phyloP scores from a whole-genome alignment of 2,329 filamentous ascomycete species.

The Talaromyces pinophilus region DNA sequence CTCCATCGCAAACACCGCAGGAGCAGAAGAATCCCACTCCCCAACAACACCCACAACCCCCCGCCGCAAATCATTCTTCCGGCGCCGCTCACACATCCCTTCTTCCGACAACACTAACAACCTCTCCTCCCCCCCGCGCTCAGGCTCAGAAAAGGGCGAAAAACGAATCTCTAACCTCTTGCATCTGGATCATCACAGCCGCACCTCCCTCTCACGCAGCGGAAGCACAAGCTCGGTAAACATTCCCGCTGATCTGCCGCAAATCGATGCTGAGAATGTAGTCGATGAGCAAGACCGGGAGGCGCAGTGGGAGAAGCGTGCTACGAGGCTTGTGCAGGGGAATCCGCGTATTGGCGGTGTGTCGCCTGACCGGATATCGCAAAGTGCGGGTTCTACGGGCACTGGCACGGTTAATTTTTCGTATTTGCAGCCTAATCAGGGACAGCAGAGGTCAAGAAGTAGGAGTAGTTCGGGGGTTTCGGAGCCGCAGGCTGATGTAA shows the following conservation, averaged over 20 bases:
- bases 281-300: constrained; percentile 60
- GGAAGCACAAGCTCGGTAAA: constrained; percentile 57
- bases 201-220: constrained; percentile 8
- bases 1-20: neutral
- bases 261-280: constrained; percentile 57
- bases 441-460: constrained; percentile 33
- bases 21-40: neutral
- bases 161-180: constrained; percentile 38
- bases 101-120: constrained; percentile 23
- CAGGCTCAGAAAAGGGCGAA: constrained; percentile 29
- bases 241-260: constrained; percentile 77
- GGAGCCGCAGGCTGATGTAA: constrained; percentile 41
- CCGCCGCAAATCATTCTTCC: constrained; percentile 38
- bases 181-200: constrained; percentile 33
- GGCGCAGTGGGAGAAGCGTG: constrained; percentile 86
- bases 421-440: constrained; percentile 22
- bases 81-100: constrained; percentile 33
- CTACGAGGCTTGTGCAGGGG: constrained; percentile 77
- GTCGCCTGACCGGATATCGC: constrained; percentile 37
- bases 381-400: neutral
- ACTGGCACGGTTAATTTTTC: constrained; percentile 13
- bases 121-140: neutral
- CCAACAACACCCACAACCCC: constrained; percentile 29
- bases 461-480: constrained; percentile 36
- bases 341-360: constrained; percentile 46